phyloP scores from a whole-genome alignment of 169 alveolate species.

The Besnoitia besnoiti region DNA sequence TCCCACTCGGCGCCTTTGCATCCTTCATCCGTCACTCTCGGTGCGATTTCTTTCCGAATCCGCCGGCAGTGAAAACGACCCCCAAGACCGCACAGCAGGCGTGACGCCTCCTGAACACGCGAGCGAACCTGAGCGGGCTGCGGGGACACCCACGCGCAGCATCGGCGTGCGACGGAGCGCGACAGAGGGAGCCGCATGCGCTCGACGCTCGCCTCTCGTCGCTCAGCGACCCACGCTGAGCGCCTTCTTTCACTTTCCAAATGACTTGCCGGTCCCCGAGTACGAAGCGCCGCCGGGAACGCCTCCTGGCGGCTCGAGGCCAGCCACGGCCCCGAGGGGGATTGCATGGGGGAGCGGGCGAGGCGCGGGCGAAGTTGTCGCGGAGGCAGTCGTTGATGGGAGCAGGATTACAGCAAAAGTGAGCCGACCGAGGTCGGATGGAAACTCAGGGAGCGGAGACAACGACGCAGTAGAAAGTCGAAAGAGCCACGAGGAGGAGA shows the following conservation, averaged over 20 bases:
- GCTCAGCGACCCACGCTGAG: background rate
- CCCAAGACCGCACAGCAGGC: too few relatives aligned
- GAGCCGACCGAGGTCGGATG: background rate
- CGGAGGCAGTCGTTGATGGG: background rate
- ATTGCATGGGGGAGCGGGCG: too few relatives aligned
- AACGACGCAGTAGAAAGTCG: background rate
- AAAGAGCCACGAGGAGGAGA: background rate
- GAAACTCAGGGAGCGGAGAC: background rate
- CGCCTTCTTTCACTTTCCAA: background rate
- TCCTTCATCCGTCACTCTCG: background rate
- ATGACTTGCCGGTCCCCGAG: background rate
- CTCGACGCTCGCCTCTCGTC: background rate
- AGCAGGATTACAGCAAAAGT: background rate
- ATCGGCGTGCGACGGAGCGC: background rate
- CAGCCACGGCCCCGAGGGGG: background rate
- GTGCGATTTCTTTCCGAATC: background rate
- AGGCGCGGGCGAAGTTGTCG: too few relatives aligned
- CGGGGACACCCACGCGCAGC: too few relatives aligned
- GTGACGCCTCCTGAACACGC: too few relatives aligned
- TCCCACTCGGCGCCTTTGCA: background rate
- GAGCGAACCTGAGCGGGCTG: too few relatives aligned
- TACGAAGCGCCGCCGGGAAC: background rate
- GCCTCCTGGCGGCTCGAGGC: background rate
- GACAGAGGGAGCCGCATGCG: background rate
- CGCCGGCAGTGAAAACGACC: too few relatives aligned